Percentiles rank a stretch among this genome's conserved stretches.
phyloP scores from a whole-genome alignment of 345 rosid species.

The Cochlearia excelsa region DNA sequence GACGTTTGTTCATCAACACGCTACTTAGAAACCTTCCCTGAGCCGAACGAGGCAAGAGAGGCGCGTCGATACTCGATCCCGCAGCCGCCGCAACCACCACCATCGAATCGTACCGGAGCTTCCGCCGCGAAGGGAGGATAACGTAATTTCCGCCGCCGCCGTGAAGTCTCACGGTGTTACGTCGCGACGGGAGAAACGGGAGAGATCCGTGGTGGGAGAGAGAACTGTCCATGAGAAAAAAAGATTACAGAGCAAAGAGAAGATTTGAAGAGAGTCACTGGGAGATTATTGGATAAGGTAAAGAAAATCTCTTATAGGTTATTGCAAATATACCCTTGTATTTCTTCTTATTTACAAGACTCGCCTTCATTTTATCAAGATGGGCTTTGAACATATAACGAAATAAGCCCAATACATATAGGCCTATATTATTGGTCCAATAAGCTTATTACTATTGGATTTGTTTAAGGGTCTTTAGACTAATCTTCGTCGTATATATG shows the following conservation, averaged over 20 bases:
- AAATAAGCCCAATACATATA: too few species aligned
- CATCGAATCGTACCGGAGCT: constrained; percentile 22
- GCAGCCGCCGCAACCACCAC: constrained; percentile 40
- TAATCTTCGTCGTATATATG: too few species aligned
- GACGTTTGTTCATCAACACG: constrained; percentile 70
- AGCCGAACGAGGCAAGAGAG: constrained; percentile 57
- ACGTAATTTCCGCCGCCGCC: background rate
- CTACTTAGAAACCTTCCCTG: constrained; percentile 56
- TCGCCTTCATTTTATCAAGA: too few species aligned
- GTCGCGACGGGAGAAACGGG: constrained; percentile 29
- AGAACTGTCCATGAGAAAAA: constrained; percentile 42
- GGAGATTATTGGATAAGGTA: constrained; percentile 26
- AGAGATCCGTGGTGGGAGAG: constrained; percentile 39
- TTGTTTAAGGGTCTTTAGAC: too few species aligned
- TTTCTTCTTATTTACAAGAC: too few species aligned
- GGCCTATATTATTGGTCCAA: too few species aligned
- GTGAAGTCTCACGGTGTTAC: background rate
- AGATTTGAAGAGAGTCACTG: constrained; percentile 7
- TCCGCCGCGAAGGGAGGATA: constrained; percentile 9
- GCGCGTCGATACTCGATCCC: constrained; percentile 72
- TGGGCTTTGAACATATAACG: too few species aligned
- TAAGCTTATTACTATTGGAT: too few species aligned
- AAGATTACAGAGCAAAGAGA: background rate
- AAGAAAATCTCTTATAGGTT: background rate
- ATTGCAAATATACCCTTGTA: too few species aligned